phyloP scores from a whole-genome alignment of 495 filamentous ascomycete species.

The Lophiostoma macrostomum region DNA sequence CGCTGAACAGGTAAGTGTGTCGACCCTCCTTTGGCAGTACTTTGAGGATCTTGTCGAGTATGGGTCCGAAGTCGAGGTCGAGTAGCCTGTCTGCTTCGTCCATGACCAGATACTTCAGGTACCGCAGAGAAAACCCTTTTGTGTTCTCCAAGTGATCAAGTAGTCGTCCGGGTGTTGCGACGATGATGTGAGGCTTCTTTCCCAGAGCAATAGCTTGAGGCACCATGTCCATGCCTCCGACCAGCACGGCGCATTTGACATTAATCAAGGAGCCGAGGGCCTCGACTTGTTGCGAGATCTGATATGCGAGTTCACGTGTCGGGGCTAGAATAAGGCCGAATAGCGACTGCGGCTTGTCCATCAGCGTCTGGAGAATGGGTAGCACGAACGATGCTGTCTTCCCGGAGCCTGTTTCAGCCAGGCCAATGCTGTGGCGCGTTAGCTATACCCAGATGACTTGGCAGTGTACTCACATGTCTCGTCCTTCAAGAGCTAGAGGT shows the following conservation, averaged over 20 bases:
- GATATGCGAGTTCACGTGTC: slow-evolving; percentile 86
- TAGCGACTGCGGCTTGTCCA: slow-evolving; percentile 75
- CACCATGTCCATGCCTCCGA: slow-evolving; percentile 95
- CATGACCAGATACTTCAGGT: slow-evolving; percentile 79
- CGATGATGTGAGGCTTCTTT: slow-evolving; percentile 86
- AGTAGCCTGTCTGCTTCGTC: slow-evolving; percentile 92
- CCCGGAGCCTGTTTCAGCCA: slow-evolving; percentile 91
- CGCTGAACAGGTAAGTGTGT: slow-evolving; percentile 85
- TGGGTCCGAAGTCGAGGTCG: slow-evolving; percentile 90
- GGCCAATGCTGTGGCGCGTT: slow-evolving; percentile 56
- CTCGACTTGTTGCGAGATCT: slow-evolving; percentile 82
- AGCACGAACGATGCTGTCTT: slow-evolving; percentile 92
- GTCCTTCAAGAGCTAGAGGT: slow-evolving; percentile 73
- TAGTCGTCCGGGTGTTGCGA: slow-evolving; percentile 85
- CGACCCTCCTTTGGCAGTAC: slow-evolving; percentile 72
- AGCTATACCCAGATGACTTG: neutral
- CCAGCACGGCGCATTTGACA: slow-evolving; percentile 72
- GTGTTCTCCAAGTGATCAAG: slow-evolving; percentile 96
- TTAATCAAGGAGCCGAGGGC: slow-evolving; percentile 78
- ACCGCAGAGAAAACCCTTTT: slow-evolving; percentile 81
- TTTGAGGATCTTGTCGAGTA: slow-evolving; percentile 89
- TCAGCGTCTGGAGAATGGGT: slow-evolving; percentile 69
- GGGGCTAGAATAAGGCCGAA: slow-evolving; percentile 83
- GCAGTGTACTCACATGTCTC: slow-evolving; percentile 56
- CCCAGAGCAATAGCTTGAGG: slow-evolving; percentile 81